Percentiles rank a stretch among this genome's conserved stretches.
Conservation (phyloP, 257 asterid genomes). For the Mentha longifolia region DNA sequence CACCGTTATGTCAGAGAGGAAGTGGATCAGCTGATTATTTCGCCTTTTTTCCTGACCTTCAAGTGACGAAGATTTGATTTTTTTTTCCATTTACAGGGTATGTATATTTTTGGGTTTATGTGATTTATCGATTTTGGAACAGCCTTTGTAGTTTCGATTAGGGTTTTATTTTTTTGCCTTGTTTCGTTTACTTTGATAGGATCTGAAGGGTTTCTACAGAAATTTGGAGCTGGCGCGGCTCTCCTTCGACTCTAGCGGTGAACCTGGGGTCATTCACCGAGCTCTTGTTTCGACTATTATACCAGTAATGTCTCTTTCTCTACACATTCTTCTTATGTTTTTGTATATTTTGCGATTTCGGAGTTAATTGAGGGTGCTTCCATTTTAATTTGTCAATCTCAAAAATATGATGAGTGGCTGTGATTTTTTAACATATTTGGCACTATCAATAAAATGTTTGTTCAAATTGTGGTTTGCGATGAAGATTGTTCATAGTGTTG, state of each 20-base stretch:
- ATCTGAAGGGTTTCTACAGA: conserved; percentile 40
- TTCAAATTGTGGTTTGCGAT: background rate
- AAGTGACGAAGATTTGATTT: conserved; percentile 28
- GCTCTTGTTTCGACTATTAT: conserved; percentile 72
- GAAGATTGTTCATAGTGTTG: conserved; percentile 6
- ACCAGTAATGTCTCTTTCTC: conserved; percentile 40
- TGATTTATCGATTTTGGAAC: conserved; percentile 22
- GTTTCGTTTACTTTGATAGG: conserved; percentile 27
- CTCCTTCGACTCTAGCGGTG: conserved; percentile 79
- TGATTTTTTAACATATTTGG: background rate
- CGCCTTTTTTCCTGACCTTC: conserved; percentile 36
- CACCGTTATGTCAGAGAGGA: conserved; percentile 17
- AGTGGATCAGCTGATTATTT: conserved; percentile 57
- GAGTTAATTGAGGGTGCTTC: conserved; percentile 15
- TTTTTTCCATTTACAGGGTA: conserved; percentile 11
- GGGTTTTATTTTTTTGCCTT: conserved; percentile 21
- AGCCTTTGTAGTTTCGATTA: conserved; percentile 4
- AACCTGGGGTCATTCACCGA: conserved; percentile 72
- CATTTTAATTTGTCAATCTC: background rate
- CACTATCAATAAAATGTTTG: background rate
- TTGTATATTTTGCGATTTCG: background rate
- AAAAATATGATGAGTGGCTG: background rate
- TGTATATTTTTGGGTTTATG: conserved; percentile 23
- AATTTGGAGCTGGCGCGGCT: conserved; percentile 83
- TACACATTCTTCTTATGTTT: background rate